phyloP scores from a whole-genome alignment of 345 rosid species.

The Lepidium africanum region DNA sequence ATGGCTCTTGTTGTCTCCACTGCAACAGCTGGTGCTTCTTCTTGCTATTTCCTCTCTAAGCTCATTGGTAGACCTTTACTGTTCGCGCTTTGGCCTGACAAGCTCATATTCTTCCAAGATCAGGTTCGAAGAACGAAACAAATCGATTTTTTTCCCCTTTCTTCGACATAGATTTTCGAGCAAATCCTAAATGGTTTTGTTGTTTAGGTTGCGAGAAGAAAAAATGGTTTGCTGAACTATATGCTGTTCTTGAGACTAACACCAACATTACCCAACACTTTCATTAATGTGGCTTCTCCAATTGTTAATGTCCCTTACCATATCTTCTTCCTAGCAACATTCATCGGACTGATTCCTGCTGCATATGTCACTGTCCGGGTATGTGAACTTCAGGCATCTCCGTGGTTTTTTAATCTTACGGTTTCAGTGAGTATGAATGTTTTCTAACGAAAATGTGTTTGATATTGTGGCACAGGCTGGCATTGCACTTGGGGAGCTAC shows the following conservation, averaged over 20 bases:
- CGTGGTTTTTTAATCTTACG: background rate
- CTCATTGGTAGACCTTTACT: slow-evolving; percentile 77
- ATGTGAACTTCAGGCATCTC: slow-evolving; percentile 7
- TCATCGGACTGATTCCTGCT: slow-evolving; percentile 86
- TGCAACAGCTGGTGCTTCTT: slow-evolving; percentile 97
- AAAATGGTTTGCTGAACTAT: slow-evolving; percentile 59
- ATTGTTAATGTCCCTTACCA: slow-evolving; percentile 86
- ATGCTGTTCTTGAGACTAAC: slow-evolving; percentile 89
- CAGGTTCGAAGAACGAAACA: slow-evolving; percentile 42
- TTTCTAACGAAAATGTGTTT: background rate
- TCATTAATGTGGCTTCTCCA: slow-evolving; percentile 90
- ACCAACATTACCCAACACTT: slow-evolving; percentile 88
- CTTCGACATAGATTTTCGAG: background rate
- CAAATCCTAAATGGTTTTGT: background rate
- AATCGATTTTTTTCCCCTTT: background rate
- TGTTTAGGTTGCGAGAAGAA: slow-evolving; percentile 72
- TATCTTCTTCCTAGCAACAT: slow-evolving; percentile 73
- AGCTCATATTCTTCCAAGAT: slow-evolving; percentile 72
- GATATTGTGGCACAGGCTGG: slow-evolving; percentile 58
- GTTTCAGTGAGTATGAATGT: background rate
- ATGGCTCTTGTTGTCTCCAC: slow-evolving; percentile 75
- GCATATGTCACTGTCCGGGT: slow-evolving; percentile 92
- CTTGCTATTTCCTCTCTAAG: slow-evolving; percentile 83
- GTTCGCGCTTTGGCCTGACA: slow-evolving; percentile 85
- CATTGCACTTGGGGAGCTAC: slow-evolving; percentile 78